These are phyloP conservation scores for Eragrostis tef DNA, from an alignment of 202 grass and related monocot species.

Conservation along the genomic window DNA sequence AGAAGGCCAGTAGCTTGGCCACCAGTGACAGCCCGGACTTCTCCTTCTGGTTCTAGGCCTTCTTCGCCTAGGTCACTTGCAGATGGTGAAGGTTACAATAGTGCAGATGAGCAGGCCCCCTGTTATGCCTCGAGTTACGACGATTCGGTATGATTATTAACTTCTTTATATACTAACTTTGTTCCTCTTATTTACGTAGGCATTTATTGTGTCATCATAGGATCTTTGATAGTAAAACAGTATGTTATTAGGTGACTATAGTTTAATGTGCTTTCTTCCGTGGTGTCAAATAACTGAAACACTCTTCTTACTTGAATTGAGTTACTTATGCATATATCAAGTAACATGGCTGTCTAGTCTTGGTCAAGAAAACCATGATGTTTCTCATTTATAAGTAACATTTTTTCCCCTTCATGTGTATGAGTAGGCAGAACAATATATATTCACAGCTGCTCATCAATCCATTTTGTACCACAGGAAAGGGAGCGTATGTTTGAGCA, in stretches of 20 bases:
- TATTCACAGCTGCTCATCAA: neutral
- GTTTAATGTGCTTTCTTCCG: neutral
- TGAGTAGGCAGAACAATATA: neutral
- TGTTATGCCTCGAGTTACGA: constrained; percentile 68
- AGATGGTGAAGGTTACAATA: constrained; percentile 98
- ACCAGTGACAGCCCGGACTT: constrained; percentile 56
- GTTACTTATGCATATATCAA: neutral
- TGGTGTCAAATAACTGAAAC: neutral
- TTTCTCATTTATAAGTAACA: neutral
- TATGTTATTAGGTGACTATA: constrained; percentile 2
- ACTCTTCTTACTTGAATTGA: neutral
- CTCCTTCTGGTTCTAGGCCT: constrained; percentile 76
- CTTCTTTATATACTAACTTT: constrained; percentile 12
- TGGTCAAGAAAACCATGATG: neutral
- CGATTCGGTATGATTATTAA: constrained; percentile 74
- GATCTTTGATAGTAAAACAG: neutral
- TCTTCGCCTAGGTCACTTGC: constrained; percentile 86
- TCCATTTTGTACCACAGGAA: constrained; percentile 60
- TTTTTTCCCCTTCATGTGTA: neutral
- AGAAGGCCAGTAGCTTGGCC: constrained; percentile 85
- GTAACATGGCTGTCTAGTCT: neutral
- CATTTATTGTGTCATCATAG: constrained; percentile 31
- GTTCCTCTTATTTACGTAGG: neutral
- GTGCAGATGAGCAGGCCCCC: constrained; percentile 88
- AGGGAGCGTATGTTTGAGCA: constrained; percentile 83